These are phyloP conservation scores for Claviceps sp. DNA, from an alignment of 2,329 filamentous ascomycete genomes.

Conservation along the genomic window DNA sequence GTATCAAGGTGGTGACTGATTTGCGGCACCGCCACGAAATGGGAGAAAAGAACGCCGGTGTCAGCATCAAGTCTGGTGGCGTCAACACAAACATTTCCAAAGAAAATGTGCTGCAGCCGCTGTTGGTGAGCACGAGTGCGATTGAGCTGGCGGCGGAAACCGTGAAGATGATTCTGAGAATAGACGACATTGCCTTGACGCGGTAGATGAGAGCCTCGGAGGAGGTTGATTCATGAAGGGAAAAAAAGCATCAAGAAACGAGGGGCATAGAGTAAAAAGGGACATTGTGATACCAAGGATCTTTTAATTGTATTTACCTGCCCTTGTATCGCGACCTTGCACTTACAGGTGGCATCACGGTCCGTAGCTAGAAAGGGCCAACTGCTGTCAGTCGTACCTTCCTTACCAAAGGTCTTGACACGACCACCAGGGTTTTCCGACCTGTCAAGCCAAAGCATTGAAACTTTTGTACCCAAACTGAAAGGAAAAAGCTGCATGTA, in stretches of 20 bases:
- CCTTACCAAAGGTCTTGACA: not conserved
- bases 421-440: not conserved
- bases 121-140: constrained; percentile 92
- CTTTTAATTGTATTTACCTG: not conserved
- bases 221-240: constrained; percentile 12
- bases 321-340: not conserved
- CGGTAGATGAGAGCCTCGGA: constrained; percentile 25
- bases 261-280: constrained; percentile 10
- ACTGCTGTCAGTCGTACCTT: not conserved
- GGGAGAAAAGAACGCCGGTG: constrained; percentile 89
- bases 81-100: constrained; percentile 95
- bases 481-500: not conserved
- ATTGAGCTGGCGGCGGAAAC: constrained; percentile 96
- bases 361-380: not conserved
- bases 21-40: constrained; percentile 86
- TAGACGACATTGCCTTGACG: constrained; percentile 53
- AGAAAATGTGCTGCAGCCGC: constrained; percentile 90
- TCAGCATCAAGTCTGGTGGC: constrained; percentile 94
- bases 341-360: too few species aligned
- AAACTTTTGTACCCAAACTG: not conserved
- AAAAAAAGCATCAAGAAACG: not conserved
- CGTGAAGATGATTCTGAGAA: constrained; percentile 79
- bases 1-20: constrained; percentile 97
- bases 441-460: too few species aligned
- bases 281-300: constrained; percentile 4